Base-by-base conservation (phyloP, 2,329 filamentous ascomycete species). In the Paracamarosporium sp. region DNA sequence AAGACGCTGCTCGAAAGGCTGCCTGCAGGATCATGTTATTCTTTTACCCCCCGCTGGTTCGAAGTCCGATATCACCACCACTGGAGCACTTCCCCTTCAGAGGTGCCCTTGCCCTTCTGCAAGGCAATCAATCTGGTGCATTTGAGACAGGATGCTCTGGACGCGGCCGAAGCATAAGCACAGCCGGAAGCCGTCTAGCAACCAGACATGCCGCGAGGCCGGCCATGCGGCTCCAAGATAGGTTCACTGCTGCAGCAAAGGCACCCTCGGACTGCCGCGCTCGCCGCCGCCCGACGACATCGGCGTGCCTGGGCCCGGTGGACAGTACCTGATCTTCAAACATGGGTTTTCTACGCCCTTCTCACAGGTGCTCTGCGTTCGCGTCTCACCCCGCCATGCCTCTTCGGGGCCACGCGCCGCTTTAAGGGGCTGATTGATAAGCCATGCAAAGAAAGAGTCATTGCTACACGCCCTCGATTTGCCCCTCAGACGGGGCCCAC, bases 391-490 rank as follows among this genome's bases (percentile, higher is more conserved):
- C 58, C 57, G 31, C 59, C 58, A 55, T 56, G 36, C 61, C 59
- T 40, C 31, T 45, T 62, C 58, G 38, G 54, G 59, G 15, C 45
- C 25, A 13, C 20, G 33, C 51, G 58, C 58, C 51, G 58, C 58
- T 52, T 53, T 61, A 53, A 52, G 28, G 8, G 1, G 5, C 46
- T 61, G 59, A 61, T 61, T 61, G 47, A 54, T 61, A 59, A 61
- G 53, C 59, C 46, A 50, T 38, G 47, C 47, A 30, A 35, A 22
- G 15, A n/a, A 56, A 54, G 44, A 54, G 48, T 58, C 56, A 54
- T 38, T n/a, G 17, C 38, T 38, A 15, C 41, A 30, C 27, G 9
- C 27, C 9, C 31, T 30, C 43, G 28, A 33, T 40, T 47, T 33
- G 50, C 45, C 50, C 40, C 38, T 50, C 55, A 35, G 15, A 11